A percentile compares a stretch with the other conserved stretches of the same genome.
Evolutionary conservation across 257 asterid genomes (phyloP).

Genomic region (Solanum tacnaense): DNA sequence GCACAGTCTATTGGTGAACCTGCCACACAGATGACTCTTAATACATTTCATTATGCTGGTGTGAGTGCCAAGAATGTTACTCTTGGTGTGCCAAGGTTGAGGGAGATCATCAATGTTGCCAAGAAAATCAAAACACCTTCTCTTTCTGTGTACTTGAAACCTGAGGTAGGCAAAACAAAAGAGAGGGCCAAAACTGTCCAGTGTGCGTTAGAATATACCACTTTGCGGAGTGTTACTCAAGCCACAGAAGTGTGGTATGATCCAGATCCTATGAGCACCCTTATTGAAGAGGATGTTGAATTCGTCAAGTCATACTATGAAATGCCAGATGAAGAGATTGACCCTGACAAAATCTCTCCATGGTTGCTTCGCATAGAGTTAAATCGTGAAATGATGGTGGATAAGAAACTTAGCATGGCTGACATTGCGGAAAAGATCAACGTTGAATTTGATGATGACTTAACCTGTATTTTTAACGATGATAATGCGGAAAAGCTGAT

Average conservation of each 20-base stretch:
- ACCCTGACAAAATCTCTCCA: slow-evolving; percentile 93
- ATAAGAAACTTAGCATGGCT: slow-evolving; percentile 98
- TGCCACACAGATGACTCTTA: slow-evolving; percentile 98
- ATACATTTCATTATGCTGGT: slow-evolving; percentile 99
- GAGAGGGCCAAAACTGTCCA: slow-evolving; percentile 95
- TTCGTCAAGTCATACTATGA: slow-evolving; percentile 92
- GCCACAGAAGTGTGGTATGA: slow-evolving; percentile 99
- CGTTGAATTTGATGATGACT: slow-evolving; percentile 85
- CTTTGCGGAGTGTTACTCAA: slow-evolving; percentile 89
- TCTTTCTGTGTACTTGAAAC: slow-evolving; percentile 82
- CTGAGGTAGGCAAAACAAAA: slow-evolving; percentile 65
- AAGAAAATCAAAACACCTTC: slow-evolving; percentile 97
- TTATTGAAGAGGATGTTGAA: slow-evolving; percentile 86
- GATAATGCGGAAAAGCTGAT: slow-evolving; percentile 95
- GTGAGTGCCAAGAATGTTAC: slow-evolving; percentile 99
- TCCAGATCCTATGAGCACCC: slow-evolving; percentile 89
- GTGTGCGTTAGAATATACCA: slow-evolving; percentile 94
- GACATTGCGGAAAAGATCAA: slow-evolving; percentile 96
- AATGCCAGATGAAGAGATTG: slow-evolving; percentile 98
- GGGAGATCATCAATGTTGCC: slow-evolving; percentile 98
- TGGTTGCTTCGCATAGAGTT: slow-evolving; percentile 97
- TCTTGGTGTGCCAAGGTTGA: slow-evolving; percentile 95
- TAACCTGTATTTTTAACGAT: slow-evolving; percentile 88
- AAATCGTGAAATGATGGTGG: slow-evolving; percentile 99
- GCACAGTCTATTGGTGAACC: slow-evolving; percentile 99